A percentile compares a stretch with the other conserved stretches of the same genome.
phyloP scores from a whole-genome alignment of 306 rosid species.

The Adenanthera pavonina region DNA sequence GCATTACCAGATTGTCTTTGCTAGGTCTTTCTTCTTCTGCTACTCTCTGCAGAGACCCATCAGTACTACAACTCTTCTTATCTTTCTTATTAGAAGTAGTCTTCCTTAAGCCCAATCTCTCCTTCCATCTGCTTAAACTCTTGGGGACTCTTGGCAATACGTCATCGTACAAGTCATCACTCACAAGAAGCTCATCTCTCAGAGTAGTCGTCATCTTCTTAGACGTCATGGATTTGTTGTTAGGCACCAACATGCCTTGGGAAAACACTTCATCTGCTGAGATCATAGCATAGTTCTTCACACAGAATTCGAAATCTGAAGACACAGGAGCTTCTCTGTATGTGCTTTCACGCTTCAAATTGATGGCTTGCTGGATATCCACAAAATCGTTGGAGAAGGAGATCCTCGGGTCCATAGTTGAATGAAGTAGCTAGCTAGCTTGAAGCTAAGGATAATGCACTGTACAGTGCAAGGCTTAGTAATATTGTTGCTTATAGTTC shows the following conservation, averaged over 20 bases:
- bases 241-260: constrained; percentile 83
- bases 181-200: constrained; percentile 72
- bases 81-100: constrained; percentile 56
- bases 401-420: constrained; percentile 88
- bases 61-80: constrained; percentile 37
- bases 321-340: constrained; percentile 96
- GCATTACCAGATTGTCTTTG: constrained; percentile 65
- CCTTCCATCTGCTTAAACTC: constrained; percentile 76
- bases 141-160: constrained; percentile 59
- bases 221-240: constrained; percentile 42
- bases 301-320: constrained; percentile 91
- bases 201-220: constrained; percentile 62
- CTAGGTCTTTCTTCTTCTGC: constrained; percentile 55
- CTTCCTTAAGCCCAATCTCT: constrained; percentile 69
- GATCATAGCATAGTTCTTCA: constrained; percentile 68
- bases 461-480: neutral
- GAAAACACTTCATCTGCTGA: constrained; percentile 84
- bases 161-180: constrained; percentile 47
- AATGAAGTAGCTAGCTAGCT: neutral
- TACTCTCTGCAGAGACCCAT: constrained; percentile 59
- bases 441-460: neutral
- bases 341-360: constrained; percentile 56
- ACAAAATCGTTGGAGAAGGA: constrained; percentile 95
- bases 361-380: constrained; percentile 59
- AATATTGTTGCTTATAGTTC: constrained; percentile 47